A percentile compares a stretch with the other conserved stretches of the same genome.
These are phyloP conservation scores for Diospyros kaki DNA, from an alignment of 148 eudicot species.

Conservation along the genomic window DNA sequence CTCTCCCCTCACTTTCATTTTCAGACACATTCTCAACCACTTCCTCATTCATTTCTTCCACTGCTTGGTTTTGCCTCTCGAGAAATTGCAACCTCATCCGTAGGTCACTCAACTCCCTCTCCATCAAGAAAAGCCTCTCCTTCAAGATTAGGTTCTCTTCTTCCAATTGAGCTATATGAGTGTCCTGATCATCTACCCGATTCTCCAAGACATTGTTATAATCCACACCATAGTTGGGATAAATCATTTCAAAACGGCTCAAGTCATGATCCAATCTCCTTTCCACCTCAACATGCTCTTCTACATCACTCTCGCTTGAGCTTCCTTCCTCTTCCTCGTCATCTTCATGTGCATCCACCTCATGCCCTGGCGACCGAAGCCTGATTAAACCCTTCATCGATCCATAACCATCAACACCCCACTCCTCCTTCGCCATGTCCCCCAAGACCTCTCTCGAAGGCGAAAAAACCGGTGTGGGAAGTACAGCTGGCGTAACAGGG, in stretches of 20 bases:
- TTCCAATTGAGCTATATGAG: slow-evolving; percentile 78
- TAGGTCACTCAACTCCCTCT: slow-evolving; percentile 79
- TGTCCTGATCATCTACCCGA: slow-evolving; percentile 95
- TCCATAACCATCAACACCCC: slow-evolving; percentile 99
- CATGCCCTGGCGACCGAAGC: slow-evolving; percentile 70
- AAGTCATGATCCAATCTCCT: slow-evolving; percentile 93
- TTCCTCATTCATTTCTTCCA: slow-evolving; percentile 55
- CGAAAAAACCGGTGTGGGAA: slow-evolving; percentile 85
- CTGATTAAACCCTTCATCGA: slow-evolving; percentile 94
- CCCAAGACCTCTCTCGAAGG: slow-evolving; percentile 85
- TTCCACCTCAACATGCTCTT: slow-evolving; percentile 96
- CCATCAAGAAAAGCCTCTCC: slow-evolving; percentile 86
- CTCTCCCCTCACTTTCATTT: slow-evolving; percentile 62
- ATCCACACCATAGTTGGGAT: slow-evolving; percentile 51
- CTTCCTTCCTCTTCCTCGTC: slow-evolving; percentile 78
- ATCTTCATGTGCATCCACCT: slow-evolving; percentile 48
- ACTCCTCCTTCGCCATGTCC: slow-evolving; percentile 96
- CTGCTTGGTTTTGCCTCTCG: slow-evolving; percentile 58
- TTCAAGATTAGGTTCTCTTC: slow-evolving; percentile 87
- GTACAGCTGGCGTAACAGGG: slow-evolving; percentile 83
- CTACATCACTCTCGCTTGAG: slow-evolving; percentile 92
- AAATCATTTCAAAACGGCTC: slow-evolving; percentile 92
- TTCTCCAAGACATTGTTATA: slow-evolving; percentile 65
- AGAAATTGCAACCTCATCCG: slow-evolving; percentile 69
- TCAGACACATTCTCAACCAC: slow-evolving; percentile 78